These are phyloP conservation scores for Penicillium crustosum DNA, from an alignment of 2,329 filamentous ascomycete genomes.

Conservation along the genomic window DNA sequence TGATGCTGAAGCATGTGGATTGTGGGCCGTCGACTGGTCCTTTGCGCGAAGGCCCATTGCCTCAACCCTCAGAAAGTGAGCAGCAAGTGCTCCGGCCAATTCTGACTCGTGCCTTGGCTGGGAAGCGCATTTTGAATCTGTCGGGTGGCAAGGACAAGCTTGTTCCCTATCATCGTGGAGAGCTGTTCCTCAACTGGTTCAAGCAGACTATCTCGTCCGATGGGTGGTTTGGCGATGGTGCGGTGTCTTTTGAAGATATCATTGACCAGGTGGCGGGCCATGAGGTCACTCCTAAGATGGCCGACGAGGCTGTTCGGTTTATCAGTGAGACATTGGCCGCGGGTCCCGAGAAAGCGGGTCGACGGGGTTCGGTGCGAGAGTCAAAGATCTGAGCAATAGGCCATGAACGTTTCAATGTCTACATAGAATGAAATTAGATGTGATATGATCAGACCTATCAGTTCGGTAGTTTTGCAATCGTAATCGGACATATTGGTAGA, in stretches of 20 bases:
- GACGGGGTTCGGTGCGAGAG: slow-evolving; percentile 34
- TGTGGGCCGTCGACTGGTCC: slow-evolving; percentile 22
- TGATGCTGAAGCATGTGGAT: slow-evolving; percentile 61
- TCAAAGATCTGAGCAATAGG: slow-evolving; percentile 34
- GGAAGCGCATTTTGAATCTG: slow-evolving; percentile 56
- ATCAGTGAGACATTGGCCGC: slow-evolving; percentile 46
- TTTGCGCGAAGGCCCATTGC: slow-evolving; percentile 34
- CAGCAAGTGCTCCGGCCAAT: slow-evolving; percentile 45
- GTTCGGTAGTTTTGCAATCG: neutral
- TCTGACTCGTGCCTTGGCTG: slow-evolving; percentile 44
- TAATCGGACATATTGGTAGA: no score
- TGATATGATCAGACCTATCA: neutral
- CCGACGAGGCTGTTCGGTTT: slow-evolving; percentile 56
- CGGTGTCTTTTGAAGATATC: slow-evolving; percentile 56
- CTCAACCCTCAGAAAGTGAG: slow-evolving; percentile 45
- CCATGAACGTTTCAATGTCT: neutral
- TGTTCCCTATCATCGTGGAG: slow-evolving; percentile 58
- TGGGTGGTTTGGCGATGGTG: slow-evolving; percentile 53
- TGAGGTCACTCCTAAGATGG: slow-evolving; percentile 59
- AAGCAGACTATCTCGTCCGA: slow-evolving; percentile 46
- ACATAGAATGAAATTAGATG: slow-evolving; percentile 3
- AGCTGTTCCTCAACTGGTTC: slow-evolving; percentile 58
- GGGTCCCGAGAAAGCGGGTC: slow-evolving; percentile 18
- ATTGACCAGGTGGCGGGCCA: slow-evolving; percentile 59
- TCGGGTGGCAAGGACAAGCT: slow-evolving; percentile 59